phyloP scores from a whole-genome alignment of 208 protist species.

The Plasmodiophora brassicae region DNA sequence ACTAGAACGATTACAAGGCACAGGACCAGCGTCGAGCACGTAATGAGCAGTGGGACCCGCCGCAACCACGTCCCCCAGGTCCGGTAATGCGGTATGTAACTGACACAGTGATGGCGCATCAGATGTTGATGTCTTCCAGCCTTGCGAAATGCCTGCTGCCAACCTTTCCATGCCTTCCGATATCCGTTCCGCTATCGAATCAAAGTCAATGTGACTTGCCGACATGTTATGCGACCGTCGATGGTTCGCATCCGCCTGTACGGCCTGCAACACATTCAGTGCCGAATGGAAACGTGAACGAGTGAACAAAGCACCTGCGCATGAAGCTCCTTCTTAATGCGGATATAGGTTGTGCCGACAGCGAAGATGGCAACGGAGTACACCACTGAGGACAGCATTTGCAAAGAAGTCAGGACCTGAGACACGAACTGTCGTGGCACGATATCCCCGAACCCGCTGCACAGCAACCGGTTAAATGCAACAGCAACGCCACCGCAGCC shows the following conservation, averaged over 20 bases:
- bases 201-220: not conserved
- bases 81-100: not conserved
- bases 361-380: conserved; percentile 29
- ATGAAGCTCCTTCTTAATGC: not conserved
- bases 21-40: not conserved
- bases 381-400: not conserved
- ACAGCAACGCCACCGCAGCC: too few species aligned
- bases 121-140: not conserved
- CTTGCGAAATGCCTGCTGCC: too few species aligned
- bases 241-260: too few species aligned
- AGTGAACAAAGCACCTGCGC: not conserved
- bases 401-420: not conserved
- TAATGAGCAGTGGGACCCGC: not conserved
- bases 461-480: too few species aligned
- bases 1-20: not conserved
- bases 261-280: too few species aligned
- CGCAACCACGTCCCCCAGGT: not conserved
- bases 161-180: not conserved
- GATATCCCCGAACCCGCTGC: conserved; percentile 14
- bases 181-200: not conserved
- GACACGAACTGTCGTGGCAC: not conserved
- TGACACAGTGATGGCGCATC: not conserved
- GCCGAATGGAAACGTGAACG: too few species aligned
- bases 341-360: conserved; percentile 1
- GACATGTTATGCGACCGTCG: too few species aligned